Conservation (phyloP, 2,329 filamentous ascomycete species). For the Bipolaris sorokiniana region DNA sequence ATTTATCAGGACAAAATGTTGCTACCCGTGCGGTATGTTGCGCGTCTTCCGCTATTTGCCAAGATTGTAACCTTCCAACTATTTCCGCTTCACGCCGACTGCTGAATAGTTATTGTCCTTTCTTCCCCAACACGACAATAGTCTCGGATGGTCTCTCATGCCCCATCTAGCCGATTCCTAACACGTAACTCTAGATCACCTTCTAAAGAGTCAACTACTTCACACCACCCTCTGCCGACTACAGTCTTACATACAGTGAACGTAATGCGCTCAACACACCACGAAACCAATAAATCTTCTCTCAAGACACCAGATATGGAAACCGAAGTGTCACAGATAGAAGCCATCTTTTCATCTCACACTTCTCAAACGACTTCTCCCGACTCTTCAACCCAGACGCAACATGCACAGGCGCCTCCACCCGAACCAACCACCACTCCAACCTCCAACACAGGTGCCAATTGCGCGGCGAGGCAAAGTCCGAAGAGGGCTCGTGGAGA, state of each 20-base stretch:
- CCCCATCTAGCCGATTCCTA: not conserved
- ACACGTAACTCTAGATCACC: conserved; percentile 12
- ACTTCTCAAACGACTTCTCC: conserved; percentile 12
- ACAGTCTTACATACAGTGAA: not conserved
- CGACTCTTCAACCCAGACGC: not conserved
- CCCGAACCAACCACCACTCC: not conserved
- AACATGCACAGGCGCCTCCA: conserved; percentile 1
- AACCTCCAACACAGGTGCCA: conserved; percentile 6
- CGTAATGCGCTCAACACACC: not conserved
- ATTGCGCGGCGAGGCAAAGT: not conserved
- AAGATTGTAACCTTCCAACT: not conserved
- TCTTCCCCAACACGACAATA: not conserved
- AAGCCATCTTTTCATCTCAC: conserved; percentile 17
- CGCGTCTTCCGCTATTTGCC: conserved; percentile 2
- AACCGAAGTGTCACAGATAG: conserved; percentile 13
- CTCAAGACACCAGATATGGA: conserved; percentile 9
- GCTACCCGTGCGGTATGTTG: conserved; percentile 36
- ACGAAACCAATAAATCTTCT: not conserved
- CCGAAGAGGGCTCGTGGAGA: conserved; percentile 20
- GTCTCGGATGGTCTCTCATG: not conserved
- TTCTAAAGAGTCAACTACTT: not conserved
- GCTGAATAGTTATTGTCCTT: not conserved
- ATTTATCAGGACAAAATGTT: conserved; percentile 27
- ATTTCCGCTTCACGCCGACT: not conserved
- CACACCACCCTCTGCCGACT: not conserved